These are phyloP conservation scores for Fraxinus floribunda DNA, from an alignment of 305 asterid species.

Conservation along the genomic window DNA sequence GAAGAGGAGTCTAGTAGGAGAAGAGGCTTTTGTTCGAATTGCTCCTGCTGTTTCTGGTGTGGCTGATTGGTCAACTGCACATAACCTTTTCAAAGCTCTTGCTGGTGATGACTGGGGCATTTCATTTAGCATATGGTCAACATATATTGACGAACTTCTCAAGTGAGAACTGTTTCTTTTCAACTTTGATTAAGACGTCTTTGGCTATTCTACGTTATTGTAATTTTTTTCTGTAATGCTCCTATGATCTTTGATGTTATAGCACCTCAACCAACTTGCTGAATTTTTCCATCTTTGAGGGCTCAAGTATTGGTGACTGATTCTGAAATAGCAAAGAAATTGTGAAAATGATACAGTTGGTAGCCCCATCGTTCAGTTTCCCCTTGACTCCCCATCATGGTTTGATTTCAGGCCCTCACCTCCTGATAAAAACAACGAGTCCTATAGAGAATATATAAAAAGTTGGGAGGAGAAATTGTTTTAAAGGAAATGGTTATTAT, in stretches of 20 bases:
- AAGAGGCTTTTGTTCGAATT: conserved; percentile 91
- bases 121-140: conserved; percentile 70
- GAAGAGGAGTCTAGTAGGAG: conserved; percentile 76
- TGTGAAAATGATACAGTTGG: neutral
- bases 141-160: conserved; percentile 77
- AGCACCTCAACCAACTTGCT: neutral
- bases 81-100: conserved; percentile 88
- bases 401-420: neutral
- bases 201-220: conserved; percentile 10
- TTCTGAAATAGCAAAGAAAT: neutral
- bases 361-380: neutral
- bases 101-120: conserved; percentile 71
- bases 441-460: neutral
- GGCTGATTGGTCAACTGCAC: conserved; percentile 86
- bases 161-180: conserved; percentile 55
- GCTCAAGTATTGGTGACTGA: neutral
- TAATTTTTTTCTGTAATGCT: neutral
- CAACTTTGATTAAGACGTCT: conserved; percentile 1
- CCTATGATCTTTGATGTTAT: neutral
- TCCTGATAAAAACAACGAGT: neutral
- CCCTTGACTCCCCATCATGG: neutral
- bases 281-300: neutral
- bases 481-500: neutral
- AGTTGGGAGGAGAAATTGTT: neutral
- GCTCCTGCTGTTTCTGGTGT: conserved; percentile 95